phyloP scores from a whole-genome alignment of 2,329 filamentous ascomycete species.

The Waltergamsia citrina region DNA sequence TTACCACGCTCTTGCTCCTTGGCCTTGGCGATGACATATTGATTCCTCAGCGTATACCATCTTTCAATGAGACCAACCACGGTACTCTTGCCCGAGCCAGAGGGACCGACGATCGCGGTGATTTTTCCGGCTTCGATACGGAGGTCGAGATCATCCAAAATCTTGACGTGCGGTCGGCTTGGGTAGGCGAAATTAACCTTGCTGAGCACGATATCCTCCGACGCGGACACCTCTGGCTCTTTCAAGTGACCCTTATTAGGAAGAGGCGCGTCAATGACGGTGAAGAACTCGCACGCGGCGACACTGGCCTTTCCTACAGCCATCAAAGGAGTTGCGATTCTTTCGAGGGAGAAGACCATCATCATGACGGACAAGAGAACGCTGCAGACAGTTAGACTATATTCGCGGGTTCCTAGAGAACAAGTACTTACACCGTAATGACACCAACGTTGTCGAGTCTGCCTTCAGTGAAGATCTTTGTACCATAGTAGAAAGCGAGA shows the following conservation, averaged over 20 bases:
- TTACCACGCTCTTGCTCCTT: slow-evolving; percentile 37
- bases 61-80: slow-evolving; percentile 62
- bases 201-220: slow-evolving; percentile 37
- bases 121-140: slow-evolving; percentile 54
- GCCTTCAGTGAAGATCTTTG: slow-evolving; percentile 36
- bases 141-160: slow-evolving; percentile 50
- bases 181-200: slow-evolving; percentile 68
- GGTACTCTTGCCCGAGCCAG: slow-evolving; percentile 66
- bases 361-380: slow-evolving; percentile 51
- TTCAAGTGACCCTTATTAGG: slow-evolving; percentile 23
- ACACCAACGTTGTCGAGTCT: slow-evolving; percentile 38
- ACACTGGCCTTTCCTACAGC: slow-evolving; percentile 48
- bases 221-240: slow-evolving; percentile 25
- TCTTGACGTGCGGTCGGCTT: slow-evolving; percentile 51
- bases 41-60: slow-evolving; percentile 56
- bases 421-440: slow-evolving; percentile 39
- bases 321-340: slow-evolving; percentile 48
- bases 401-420: slow-evolving; percentile 4
- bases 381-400: too few species aligned
- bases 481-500: slow-evolving; percentile 55
- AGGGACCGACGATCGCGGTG: slow-evolving; percentile 66
- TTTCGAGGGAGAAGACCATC: slow-evolving; percentile 45
- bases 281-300: slow-evolving; percentile 48
- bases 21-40: slow-evolving; percentile 40
- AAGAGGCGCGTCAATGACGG: slow-evolving; percentile 38